phyloP scores from a whole-genome alignment of 75 land plant species.

The Cunninghamia lanceolata region DNA sequence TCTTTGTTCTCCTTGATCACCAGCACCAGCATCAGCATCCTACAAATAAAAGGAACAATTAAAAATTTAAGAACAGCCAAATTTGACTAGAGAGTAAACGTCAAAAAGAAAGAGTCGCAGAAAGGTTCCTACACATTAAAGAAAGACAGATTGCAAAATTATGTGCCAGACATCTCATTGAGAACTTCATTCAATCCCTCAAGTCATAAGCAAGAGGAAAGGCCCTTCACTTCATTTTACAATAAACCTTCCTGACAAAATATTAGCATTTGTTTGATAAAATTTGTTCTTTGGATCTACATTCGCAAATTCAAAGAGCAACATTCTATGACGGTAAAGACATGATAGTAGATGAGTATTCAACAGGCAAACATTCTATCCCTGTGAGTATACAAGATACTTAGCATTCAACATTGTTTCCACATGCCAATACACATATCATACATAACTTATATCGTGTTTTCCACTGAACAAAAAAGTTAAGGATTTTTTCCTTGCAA shows the following conservation, averaged over 20 bases:
- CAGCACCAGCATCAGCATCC: slow-evolving; percentile 29
- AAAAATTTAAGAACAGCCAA: background rate
- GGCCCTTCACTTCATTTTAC: no score
- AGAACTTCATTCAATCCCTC: background rate
- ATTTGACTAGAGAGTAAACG: background rate
- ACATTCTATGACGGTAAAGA: background rate
- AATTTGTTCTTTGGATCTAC: background rate
- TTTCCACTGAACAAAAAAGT: background rate
- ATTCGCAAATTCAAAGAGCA: background rate
- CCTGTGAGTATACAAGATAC: background rate
- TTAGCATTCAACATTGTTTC: background rate
- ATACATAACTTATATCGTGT: background rate
- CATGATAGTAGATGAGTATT: background rate
- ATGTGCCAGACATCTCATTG: background rate
- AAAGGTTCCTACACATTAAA: background rate
- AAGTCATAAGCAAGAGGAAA: background rate
- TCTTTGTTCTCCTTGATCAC: slow-evolving; percentile 30
- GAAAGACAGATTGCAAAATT: background rate
- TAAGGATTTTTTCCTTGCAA: background rate
- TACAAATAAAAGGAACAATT: slow-evolving; percentile 2
- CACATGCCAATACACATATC: background rate
- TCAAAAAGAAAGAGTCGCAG: background rate
- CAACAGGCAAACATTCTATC: background rate
- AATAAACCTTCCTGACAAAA: background rate
- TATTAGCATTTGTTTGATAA: background rate